phyloP scores from a whole-genome alignment of 225 moss, liverwort and hornwort genomes.

The Neckera pumila region DNA sequence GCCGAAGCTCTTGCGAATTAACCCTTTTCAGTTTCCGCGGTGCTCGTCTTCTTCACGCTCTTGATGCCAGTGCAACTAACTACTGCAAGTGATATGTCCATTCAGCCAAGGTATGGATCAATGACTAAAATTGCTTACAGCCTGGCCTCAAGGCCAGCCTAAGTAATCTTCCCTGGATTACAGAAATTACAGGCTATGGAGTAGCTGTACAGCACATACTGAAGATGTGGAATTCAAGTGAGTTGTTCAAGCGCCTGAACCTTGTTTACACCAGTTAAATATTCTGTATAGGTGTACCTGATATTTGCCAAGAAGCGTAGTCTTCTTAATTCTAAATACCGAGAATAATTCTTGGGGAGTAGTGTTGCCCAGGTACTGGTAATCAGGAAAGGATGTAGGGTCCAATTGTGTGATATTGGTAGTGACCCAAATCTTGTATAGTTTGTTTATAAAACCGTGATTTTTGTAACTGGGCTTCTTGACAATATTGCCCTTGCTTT shows the following conservation, averaged over 20 bases:
- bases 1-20: background rate
- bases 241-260: background rate
- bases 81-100: background rate
- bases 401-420: slow-evolving; percentile 4
- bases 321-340: background rate
- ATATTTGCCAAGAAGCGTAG: background rate
- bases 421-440: background rate
- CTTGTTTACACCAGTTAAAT: background rate
- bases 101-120: background rate
- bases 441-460: slow-evolving; percentile 1
- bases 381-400: background rate
- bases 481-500: background rate
- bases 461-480: background rate
- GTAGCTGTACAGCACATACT: background rate
- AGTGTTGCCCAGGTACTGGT: background rate
- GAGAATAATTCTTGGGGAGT: background rate
- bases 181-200: background rate
- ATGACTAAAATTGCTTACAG: background rate
- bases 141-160: background rate
- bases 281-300: background rate
- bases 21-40: background rate
- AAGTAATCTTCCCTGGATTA: background rate
- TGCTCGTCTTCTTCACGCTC: background rate
- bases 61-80: background rate
- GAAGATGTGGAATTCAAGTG: background rate